Percentiles rank a stretch among this genome's conserved stretches.
These are phyloP conservation scores for Tulasnella sp. DNA, from an alignment of 768 basidiomycete species.

Conservation along the genomic window DNA sequence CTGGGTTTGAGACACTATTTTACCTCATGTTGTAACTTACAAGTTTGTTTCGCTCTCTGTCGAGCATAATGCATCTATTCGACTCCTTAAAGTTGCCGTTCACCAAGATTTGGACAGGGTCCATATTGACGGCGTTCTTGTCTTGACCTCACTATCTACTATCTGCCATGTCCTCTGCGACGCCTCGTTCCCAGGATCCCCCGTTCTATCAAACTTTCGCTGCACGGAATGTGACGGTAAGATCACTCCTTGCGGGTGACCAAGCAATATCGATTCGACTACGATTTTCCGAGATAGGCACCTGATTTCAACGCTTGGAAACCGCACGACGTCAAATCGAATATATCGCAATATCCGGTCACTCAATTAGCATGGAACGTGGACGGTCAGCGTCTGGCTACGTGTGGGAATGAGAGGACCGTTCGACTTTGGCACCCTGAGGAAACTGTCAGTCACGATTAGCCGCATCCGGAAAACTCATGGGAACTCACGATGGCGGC, in stretches of 20 bases:
- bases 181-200: constrained; percentile 11
- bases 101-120: too few relatives aligned
- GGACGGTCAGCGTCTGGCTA: constrained; percentile 13
- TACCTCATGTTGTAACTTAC: too few relatives aligned
- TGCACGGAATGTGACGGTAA: constrained; percentile 9
- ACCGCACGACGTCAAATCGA: background rate
- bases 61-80: too few relatives aligned
- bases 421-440: constrained; percentile 12
- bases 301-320: constrained; percentile 10
- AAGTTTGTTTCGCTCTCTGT: too few relatives aligned
- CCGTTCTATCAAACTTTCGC: constrained; percentile 7
- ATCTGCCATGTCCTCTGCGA: background rate
- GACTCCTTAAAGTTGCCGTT: too few relatives aligned
- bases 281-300: background rate
- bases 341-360: background rate
- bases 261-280: too few relatives aligned
- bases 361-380: constrained; percentile 7
- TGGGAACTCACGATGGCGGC: background rate
- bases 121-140: too few relatives aligned
- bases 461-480: background rate
- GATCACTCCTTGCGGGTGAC: too few relatives aligned
- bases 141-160: too few relatives aligned
- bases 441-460: background rate
- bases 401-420: constrained; percentile 5
- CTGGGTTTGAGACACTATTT: too few relatives aligned